Evolutionary conservation across 768 basidiomycete genomes (phyloP).

Genomic region (Punctularia strigosozonata): DNA sequence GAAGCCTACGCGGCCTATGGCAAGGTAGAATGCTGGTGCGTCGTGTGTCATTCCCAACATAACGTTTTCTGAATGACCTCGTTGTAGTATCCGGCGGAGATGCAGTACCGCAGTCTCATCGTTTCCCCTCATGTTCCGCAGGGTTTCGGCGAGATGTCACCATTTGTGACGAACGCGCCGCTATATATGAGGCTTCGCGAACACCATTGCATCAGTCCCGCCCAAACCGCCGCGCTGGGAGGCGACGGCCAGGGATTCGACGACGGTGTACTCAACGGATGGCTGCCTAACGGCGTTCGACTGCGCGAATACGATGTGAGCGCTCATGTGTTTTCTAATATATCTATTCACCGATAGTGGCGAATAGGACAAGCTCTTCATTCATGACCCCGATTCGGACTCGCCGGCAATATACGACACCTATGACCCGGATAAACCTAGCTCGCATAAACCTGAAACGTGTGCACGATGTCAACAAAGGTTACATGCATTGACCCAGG

Average conservation of each 20-base stretch:
- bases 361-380: background rate
- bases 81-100: conserved; percentile 21
- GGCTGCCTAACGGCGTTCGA: conserved; percentile 20
- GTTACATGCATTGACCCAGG: background rate
- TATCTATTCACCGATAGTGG: background rate
- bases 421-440: conserved; percentile 23
- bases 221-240: conserved; percentile 16
- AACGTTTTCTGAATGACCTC: conserved; percentile 1
- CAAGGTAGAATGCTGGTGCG: conserved; percentile 52
- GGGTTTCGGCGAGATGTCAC: conserved; percentile 15
- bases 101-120: conserved; percentile 18
- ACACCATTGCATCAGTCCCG: conserved; percentile 35
- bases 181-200: conserved; percentile 51
- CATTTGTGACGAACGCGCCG: conserved; percentile 31
- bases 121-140: conserved; percentile 12
- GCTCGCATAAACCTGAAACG: conserved; percentile 29
- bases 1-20: conserved; percentile 45
- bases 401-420: conserved; percentile 32
- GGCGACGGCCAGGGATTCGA: conserved; percentile 12
- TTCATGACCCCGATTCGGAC: no score
- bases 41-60: conserved; percentile 6
- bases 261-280: conserved; percentile 30
- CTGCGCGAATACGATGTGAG: conserved; percentile 15
- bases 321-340: conserved; percentile 1
- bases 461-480: conserved; percentile 15